Base-by-base conservation (phyloP, 371 early-diverging fungal species). In the Synchytrium microbalum region DNA sequence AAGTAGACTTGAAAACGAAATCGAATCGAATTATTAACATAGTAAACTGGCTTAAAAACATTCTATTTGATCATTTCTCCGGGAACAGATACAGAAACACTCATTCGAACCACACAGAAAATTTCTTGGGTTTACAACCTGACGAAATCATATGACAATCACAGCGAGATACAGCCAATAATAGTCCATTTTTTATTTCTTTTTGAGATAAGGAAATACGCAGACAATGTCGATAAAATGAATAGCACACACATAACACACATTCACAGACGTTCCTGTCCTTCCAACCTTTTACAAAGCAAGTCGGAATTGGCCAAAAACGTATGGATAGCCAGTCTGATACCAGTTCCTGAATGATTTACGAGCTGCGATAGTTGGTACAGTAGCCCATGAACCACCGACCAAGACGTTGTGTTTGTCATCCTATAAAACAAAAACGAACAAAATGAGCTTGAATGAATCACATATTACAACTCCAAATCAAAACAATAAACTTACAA, bases 371-470 rank as follows among this genome's bases (percentile, higher is more conserved):
- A 93, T 79, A 24, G 88, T 68, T 3, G 91, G 91, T 56, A 88
- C 88, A 0, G 93, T 95, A 16, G 91, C 91, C 88, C 91, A 95
- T 3, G 87, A 86, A 0, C 80, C 95, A 58, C 95, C 95, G 30
- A 91, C 68, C 10, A 95, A 77, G 1, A 88, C 85, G 61, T 78
- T 75, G 74, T 95, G 93, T 64, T 90, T 88, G n/a, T 79, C 85
- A 66, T 92, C 91, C n/a, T 67, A 70, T 74, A 68, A 3, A 38
- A 28, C 27, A 27, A 59, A 28, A 59, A 24, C 24, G 19, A 27
- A 29, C 14, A 53, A 2, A 26, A 8, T 24, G 57, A 29, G 25
- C 56, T 58, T 19, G 57, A 52, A 59, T 1, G 19, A 65, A 61
- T 58, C 19, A 58, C n/a, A 65, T 10, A 2, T 10, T 27, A 33